Conservation (phyloP, 192 early-diverging fungal species). For the Rhizophlyctis rosea region DNA sequence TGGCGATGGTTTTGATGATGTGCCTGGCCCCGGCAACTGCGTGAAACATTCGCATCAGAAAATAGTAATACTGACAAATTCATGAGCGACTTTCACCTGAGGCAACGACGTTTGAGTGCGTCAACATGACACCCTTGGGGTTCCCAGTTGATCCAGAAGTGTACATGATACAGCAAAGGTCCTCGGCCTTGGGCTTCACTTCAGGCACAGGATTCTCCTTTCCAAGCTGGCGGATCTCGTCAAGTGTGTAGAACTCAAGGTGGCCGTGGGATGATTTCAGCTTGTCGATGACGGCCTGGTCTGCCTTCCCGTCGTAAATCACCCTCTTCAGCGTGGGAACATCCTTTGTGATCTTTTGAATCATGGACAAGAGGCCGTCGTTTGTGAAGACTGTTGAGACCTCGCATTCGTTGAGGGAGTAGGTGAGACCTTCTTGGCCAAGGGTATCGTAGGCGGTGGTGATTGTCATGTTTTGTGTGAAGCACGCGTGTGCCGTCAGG, state of each 20-base stretch:
- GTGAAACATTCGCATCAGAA: conserved; percentile 34
- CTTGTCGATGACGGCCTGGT: conserved; percentile 35
- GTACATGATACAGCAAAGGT: conserved; percentile 81
- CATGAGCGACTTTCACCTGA: no score
- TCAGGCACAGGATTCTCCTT: conserved; percentile 58
- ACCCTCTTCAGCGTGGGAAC: conserved; percentile 63
- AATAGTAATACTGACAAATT: no score
- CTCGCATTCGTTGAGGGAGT: conserved; percentile 81
- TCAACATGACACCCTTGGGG: conserved; percentile 88
- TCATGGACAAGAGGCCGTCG: conserved; percentile 63
- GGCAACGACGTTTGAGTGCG: conserved; percentile 82
- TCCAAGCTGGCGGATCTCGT: conserved; percentile 66
- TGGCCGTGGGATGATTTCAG: conserved; percentile 33
- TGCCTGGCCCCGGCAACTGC: conserved; percentile 58
- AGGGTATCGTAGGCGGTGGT: conserved; percentile 77
- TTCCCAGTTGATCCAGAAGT: conserved; percentile 81
- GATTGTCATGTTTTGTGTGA: conserved; percentile 68
- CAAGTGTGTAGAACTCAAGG: conserved; percentile 49
- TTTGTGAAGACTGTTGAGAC: conserved; percentile 71
- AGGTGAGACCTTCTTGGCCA: conserved; percentile 77
- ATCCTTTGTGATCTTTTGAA: conserved; percentile 56
- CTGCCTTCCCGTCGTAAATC: conserved; percentile 67
- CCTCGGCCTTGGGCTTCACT: conserved; percentile 62
- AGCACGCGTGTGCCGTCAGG: conserved; percentile 58
- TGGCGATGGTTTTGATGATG: conserved; percentile 45